Evolutionary conservation across 78 protist species (phyloP).

Genomic region (Carpediemonas membranifera): DNA sequence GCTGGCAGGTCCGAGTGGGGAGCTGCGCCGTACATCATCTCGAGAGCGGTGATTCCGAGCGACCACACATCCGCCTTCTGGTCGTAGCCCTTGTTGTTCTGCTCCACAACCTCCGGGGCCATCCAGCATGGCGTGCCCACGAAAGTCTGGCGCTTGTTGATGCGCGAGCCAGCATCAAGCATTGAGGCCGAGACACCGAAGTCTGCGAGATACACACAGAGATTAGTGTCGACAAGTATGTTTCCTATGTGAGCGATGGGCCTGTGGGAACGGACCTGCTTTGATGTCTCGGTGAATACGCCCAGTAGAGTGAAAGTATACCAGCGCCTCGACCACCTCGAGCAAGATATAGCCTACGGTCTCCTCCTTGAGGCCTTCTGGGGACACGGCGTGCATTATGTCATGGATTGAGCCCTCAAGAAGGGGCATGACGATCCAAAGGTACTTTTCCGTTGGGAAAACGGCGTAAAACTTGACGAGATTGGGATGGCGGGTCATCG

Average conservation of each 20-base stretch:
- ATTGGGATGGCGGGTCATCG: not conserved
- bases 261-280: not conserved
- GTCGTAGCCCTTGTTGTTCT: constrained; percentile 8
- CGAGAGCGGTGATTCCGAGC: constrained; percentile 42
- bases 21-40: constrained; percentile 31
- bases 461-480: not conserved
- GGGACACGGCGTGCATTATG: not conserved
- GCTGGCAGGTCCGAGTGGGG: constrained; percentile 8
- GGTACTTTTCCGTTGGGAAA: not conserved
- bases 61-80: constrained; percentile 33
- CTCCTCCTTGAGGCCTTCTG: not conserved
- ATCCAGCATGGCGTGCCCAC: too few relatives aligned
- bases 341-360: not conserved
- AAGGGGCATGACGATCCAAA: not conserved
- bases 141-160: too few relatives aligned
- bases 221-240: constrained; percentile 32
- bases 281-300: constrained; percentile 42
- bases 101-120: too few relatives aligned
- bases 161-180: not conserved
- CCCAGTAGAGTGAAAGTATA: constrained; percentile 37
- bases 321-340: not conserved
- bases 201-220: constrained; percentile 56
- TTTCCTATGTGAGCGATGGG: constrained; percentile 30
- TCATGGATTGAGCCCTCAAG: not conserved
- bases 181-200: constrained; percentile 41